Base-by-base conservation (phyloP, 2,329 filamentous ascomycete species). In the Botrytis fragariae region DNA sequence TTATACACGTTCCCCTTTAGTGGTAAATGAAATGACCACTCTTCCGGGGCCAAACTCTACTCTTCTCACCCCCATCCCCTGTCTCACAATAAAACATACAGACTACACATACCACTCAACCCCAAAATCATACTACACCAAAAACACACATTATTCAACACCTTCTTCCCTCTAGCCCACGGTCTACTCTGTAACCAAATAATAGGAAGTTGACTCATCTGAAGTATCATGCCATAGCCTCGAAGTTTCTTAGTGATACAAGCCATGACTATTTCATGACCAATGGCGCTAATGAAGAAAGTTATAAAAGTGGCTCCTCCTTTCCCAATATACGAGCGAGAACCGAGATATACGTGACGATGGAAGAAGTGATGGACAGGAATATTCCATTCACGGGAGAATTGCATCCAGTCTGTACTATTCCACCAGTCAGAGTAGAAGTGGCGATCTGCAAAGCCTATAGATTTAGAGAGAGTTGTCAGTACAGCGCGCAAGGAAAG, bases 181-280 rank as follows among this genome's bases (percentile, higher is more conserved):
- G 86, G 88, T 7, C 92, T 94, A 75, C 93, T 88, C 85, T 98
- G 96, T 44, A 98, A 84, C 82, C 95, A 89, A n/a, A 98, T 93
- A 77, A 98, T 96, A 0, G 96, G 96, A 77, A 98, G 87, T 85
- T 99, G 96, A 75, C 97, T 84, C 96, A 99, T 98, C 90, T 98
- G 96, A 75, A 93, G 92, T 32, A 97, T 80, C 81, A 98, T 97
- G 16, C 95, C 96, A 80, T 98, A 99, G 20, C 96, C 96, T 54
- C 96, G 86, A 63, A 98, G 86, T 85, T 99, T 98, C 86, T 98
- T 95, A 39, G 95, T 98, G 81, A 99, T 98, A 82, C 95, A 98
- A 12, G 93, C 94, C 93, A 99, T 97, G 79, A 99, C 93, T 73
- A 99, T 88, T 83, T 99, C 96, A 81, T 98, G 96, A 25, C 94